Evolutionary conservation across 73 alveolate species (phyloP).

Genomic region (Paramecium caudatum): DNA sequence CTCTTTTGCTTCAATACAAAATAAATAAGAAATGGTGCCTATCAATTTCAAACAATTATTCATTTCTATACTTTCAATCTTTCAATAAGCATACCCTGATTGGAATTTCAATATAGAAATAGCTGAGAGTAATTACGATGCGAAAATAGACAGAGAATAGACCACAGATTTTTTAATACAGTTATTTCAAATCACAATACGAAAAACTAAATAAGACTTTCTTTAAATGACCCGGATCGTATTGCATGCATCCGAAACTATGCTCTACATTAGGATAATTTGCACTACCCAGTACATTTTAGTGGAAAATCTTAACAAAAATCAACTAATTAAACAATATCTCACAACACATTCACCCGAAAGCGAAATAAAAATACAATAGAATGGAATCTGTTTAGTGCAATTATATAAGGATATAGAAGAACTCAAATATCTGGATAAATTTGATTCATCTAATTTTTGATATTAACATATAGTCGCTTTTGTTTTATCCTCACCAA

Average conservation of each 20-base stretch:
- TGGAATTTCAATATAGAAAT: neutral
- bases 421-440: too few relatives aligned
- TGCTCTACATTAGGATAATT: neutral
- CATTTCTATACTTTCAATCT: neutral
- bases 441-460: too few relatives aligned
- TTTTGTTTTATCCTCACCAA: too few relatives aligned
- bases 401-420: too few relatives aligned
- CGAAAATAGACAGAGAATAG: neutral
- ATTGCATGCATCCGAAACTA: neutral
- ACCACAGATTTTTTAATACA: neutral
- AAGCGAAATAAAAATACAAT: neutral
- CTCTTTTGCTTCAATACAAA: neutral
- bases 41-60: neutral
- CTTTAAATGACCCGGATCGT: neutral
- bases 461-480: too few relatives aligned
- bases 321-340: neutral
- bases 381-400: conserved; percentile 3
- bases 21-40: neutral
- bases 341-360: neutral
- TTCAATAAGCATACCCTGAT: conserved; percentile 8
- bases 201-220: neutral
- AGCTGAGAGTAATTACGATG: neutral
- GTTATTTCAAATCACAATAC: neutral
- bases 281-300: neutral
- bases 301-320: neutral